Percentiles rank a stretch among this genome's conserved stretches.
Conservation (phyloP, 2,329 filamentous ascomycete genomes). For the Cercospora sesami region DNA sequence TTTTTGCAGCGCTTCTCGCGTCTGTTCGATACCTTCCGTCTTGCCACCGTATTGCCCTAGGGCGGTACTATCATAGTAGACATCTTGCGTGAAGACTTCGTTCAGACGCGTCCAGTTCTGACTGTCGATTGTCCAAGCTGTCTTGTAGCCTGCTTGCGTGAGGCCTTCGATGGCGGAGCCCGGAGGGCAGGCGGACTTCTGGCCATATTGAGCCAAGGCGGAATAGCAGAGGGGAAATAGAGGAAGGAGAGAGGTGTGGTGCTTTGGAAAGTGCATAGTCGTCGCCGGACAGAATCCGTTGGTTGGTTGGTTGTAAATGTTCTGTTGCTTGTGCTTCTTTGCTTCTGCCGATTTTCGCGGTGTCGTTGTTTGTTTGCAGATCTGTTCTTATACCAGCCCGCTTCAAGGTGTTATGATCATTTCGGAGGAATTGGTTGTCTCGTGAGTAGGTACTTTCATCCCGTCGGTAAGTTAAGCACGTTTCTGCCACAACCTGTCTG, state of each 20-base stretch:
- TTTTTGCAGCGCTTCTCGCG: slow-evolving; percentile 7
- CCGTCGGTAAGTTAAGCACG: neutral
- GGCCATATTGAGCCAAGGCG: slow-evolving; percentile 3
- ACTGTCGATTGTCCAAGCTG: slow-evolving; percentile 19
- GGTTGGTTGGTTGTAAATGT: neutral
- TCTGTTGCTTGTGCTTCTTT: neutral
- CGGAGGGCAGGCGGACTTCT: slow-evolving; percentile 7
- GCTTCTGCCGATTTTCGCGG: neutral
- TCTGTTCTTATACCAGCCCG: too few species aligned
- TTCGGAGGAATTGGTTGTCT: neutral
- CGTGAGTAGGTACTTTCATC: neutral
- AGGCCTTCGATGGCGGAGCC: slow-evolving; percentile 19
- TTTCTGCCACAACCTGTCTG: neutral
- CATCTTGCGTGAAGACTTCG: slow-evolving; percentile 19
- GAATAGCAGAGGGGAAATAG: neutral
- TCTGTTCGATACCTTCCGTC: slow-evolving; percentile 17
- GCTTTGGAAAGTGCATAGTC: neutral
- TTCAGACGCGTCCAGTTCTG: slow-evolving; percentile 22
- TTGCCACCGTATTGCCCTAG: slow-evolving; percentile 19
- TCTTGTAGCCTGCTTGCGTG: slow-evolving; percentile 25
- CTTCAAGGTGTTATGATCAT: too few species aligned
- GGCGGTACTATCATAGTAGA: slow-evolving; percentile 20
- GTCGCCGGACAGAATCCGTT: neutral
- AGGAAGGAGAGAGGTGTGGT: neutral
- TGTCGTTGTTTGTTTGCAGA: neutral